A percentile compares a stretch with the other conserved stretches of the same genome.
phyloP scores from a whole-genome alignment of 139 green algal genomes.

The Microglena sp. region DNA sequence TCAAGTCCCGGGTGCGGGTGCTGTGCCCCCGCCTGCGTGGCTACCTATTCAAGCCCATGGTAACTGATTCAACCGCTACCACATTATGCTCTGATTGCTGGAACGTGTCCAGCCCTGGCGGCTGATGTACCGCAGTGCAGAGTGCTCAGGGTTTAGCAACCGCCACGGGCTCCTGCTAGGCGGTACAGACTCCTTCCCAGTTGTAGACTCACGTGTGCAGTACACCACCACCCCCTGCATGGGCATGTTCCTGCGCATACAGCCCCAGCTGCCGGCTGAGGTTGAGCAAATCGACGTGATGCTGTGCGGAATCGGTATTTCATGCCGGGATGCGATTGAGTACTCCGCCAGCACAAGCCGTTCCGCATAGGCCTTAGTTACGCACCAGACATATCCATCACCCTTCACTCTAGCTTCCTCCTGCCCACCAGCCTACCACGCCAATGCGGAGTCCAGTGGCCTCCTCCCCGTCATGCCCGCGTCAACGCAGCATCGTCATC shows the following conservation, averaged over 20 bases:
- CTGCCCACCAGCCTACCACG: too few species aligned
- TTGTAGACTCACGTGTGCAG: not conserved
- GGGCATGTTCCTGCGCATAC: conserved; percentile 12
- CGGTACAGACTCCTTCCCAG: not conserved
- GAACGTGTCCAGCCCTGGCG: not conserved
- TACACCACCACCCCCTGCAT: conserved; percentile 23
- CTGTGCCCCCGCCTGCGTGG: conserved; percentile 18
- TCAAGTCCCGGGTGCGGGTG: too few species aligned
- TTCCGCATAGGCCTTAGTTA: too few species aligned
- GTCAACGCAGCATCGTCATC: too few species aligned
- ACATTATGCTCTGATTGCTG: conserved; percentile 9
- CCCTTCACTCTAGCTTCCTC: too few species aligned
- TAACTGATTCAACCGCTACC: not conserved
- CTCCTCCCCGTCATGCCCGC: too few species aligned
- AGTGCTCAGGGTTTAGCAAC: conserved; percentile 23
- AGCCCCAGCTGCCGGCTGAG: not conserved
- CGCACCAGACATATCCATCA: too few species aligned
- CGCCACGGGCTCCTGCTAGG: conserved; percentile 16
- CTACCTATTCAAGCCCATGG: conserved; percentile 19
- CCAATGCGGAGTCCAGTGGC: too few species aligned
- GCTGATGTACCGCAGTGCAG: not conserved
- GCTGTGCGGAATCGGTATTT: conserved; percentile 19
- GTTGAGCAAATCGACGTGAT: conserved; percentile 23
- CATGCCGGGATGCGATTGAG: conserved; percentile 13
- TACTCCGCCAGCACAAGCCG: conserved; percentile 9